These are phyloP conservation scores for Escovopsis sp. DNA, from an alignment of 2,329 filamentous ascomycete genomes.

Conservation along the genomic window DNA sequence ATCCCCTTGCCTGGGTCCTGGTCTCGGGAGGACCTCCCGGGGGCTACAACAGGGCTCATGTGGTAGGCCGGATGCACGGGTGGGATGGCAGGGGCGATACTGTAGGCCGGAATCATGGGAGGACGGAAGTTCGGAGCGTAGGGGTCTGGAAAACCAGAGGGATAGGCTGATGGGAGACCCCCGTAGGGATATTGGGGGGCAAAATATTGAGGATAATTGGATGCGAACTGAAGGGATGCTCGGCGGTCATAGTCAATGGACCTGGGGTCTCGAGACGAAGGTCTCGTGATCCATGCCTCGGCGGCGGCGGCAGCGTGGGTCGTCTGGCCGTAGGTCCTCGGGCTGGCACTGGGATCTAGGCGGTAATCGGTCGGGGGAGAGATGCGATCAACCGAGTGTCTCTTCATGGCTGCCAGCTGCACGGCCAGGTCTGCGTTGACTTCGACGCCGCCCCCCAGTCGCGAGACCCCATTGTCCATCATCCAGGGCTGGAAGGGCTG, in stretches of 20 bases:
- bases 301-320: conserved; percentile 9
- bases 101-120: conserved; percentile 17
- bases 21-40: conserved; percentile 29
- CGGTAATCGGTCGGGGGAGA: conserved; percentile 18
- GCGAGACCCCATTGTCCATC: conserved; percentile 13
- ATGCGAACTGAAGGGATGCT: conserved; percentile 15
- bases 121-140: conserved; percentile 21
- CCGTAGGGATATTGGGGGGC: conserved; percentile 14
- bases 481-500: conserved; percentile 32
- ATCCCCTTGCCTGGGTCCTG: conserved; percentile 44
- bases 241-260: conserved; percentile 25
- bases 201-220: conserved; percentile 18
- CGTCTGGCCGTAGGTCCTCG: conserved; percentile 11
- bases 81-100: conserved; percentile 22
- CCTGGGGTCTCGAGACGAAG: conserved; percentile 18
- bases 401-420: conserved; percentile 16
- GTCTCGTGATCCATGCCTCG: conserved; percentile 24
- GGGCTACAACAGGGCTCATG: conserved; percentile 8
- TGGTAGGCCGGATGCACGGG: conserved; percentile 17
- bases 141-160: conserved; percentile 19
- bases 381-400: conserved; percentile 24
- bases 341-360: conserved; percentile 14
- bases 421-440: conserved; percentile 17
- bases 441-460: conserved; percentile 17
- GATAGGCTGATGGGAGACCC: conserved; percentile 19